A percentile compares a stretch with the other conserved stretches of the same genome.
These are phyloP conservation scores for Penicillium desertorum DNA, from an alignment of 495 filamentous ascomycete genomes.

Conservation along the genomic window DNA sequence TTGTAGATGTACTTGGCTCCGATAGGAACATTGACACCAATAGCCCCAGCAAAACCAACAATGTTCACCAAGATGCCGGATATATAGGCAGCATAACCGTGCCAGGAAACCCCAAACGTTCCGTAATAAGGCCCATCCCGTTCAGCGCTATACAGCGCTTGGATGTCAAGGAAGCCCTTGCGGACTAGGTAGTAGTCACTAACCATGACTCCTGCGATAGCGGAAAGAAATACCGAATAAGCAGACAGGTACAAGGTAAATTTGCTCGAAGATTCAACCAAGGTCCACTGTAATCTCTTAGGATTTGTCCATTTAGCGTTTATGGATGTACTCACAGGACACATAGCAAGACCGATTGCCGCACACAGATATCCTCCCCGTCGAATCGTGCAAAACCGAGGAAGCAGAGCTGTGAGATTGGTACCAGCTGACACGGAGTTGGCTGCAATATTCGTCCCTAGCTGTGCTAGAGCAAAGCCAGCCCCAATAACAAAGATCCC, in stretches of 20 bases:
- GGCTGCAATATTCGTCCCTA: conserved; percentile 89
- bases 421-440: conserved; percentile 89
- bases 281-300: conserved; percentile 54
- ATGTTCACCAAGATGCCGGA: too few relatives aligned
- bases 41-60: too few relatives aligned
- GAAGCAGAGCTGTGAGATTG: conserved; percentile 82
- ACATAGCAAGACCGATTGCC: conserved; percentile 76
- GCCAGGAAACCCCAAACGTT: too few relatives aligned
- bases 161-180: too few relatives aligned
- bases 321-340: conserved; percentile 49
- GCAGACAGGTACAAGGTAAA: conserved; percentile 88
- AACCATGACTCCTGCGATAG: conserved; percentile 55
- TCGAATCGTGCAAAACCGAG: conserved; percentile 80
- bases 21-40: too few relatives aligned
- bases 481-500: conserved; percentile 81
- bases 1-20: too few relatives aligned
- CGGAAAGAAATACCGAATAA: conserved; percentile 87
- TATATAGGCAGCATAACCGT: too few relatives aligned
- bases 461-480: conserved; percentile 82
- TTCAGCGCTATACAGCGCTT: too few relatives aligned
- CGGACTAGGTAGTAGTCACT: too few relatives aligned
- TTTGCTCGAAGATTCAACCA: conserved; percentile 70
- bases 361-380: conserved; percentile 88
- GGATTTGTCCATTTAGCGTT: too few relatives aligned
- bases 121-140: too few relatives aligned